Evolutionary conservation across 768 basidiomycete species (phyloP).

Genomic region (Amanita subjunquillea): DNA sequence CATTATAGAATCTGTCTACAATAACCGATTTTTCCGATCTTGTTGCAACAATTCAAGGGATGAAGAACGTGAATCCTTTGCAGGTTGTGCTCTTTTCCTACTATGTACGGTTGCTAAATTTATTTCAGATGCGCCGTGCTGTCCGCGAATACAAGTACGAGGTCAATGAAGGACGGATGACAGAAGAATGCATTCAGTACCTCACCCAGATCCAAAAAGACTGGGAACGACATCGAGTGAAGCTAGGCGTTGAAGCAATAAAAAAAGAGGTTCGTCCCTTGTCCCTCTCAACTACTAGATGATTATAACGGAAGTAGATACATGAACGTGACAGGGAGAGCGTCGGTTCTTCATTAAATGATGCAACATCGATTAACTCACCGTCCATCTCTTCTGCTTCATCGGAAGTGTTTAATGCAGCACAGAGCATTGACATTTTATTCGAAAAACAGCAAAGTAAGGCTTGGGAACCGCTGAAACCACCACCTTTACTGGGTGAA

Average conservation of each 20-base stretch:
- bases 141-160: constrained; percentile 92
- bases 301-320: constrained; percentile 33
- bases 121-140: constrained; percentile 75
- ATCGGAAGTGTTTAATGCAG: constrained; percentile 26
- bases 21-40: constrained; percentile 82
- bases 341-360: constrained; percentile 38
- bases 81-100: constrained; percentile 43
- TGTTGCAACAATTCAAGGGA: constrained; percentile 80
- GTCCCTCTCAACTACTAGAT: not conserved
- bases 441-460: constrained; percentile 63
- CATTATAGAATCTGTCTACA: constrained; percentile 65
- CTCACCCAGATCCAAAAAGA: constrained; percentile 92
- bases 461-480: constrained; percentile 67
- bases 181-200: constrained; percentile 92
- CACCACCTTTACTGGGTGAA: constrained; percentile 82
- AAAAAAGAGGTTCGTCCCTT: constrained; percentile 59
- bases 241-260: constrained; percentile 75
- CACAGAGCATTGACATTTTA: constrained; percentile 64
- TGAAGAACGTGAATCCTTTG: constrained; percentile 83
- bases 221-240: constrained; percentile 89
- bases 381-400: constrained; percentile 25
- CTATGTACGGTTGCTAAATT: not conserved
- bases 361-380: constrained; percentile 20
- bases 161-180: constrained; percentile 86
- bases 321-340: constrained; percentile 59